phyloP scores from a whole-genome alignment of 345 rosid species.

The Brassica cretica region DNA sequence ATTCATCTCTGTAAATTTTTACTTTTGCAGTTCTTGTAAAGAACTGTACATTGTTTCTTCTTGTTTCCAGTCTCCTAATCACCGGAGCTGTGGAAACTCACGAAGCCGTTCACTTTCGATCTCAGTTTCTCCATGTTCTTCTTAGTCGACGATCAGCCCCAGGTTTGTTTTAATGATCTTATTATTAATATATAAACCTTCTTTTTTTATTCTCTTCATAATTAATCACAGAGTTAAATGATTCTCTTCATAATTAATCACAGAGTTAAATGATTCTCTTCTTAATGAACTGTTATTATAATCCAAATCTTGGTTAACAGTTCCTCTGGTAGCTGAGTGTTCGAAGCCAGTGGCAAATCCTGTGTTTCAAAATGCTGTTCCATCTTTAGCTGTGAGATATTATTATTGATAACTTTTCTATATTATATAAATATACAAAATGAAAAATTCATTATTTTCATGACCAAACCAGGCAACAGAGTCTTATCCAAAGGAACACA shows the following conservation, averaged over 20 bases:
- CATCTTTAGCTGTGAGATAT: conserved; percentile 51
- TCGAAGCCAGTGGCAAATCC: conserved; percentile 61
- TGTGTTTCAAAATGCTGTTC: conserved; percentile 52
- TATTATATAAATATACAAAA: neutral
- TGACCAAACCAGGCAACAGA: conserved; percentile 58
- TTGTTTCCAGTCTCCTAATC: neutral
- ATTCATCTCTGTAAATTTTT: neutral
- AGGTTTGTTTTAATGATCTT: conserved; percentile 39
- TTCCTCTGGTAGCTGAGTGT: conserved; percentile 51
- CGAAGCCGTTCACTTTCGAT: conserved; percentile 46
- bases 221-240: no score
- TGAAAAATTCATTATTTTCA: neutral
- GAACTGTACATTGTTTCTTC: neutral
- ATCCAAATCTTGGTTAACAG: conserved; percentile 35
- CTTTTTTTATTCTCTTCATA: neutral
- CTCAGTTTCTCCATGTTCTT: conserved; percentile 55
- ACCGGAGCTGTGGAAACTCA: conserved; percentile 34
- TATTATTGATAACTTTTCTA: neutral
- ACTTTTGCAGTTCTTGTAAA: neutral
- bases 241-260: no score
- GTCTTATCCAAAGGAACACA: conserved; percentile 62
- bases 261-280: no score
- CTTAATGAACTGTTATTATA: neutral
- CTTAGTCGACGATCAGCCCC: conserved; percentile 48
- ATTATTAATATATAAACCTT: neutral